These are phyloP conservation scores for Aspergillus panamensis DNA, from an alignment of 495 filamentous ascomycete species.

Conservation along the genomic window DNA sequence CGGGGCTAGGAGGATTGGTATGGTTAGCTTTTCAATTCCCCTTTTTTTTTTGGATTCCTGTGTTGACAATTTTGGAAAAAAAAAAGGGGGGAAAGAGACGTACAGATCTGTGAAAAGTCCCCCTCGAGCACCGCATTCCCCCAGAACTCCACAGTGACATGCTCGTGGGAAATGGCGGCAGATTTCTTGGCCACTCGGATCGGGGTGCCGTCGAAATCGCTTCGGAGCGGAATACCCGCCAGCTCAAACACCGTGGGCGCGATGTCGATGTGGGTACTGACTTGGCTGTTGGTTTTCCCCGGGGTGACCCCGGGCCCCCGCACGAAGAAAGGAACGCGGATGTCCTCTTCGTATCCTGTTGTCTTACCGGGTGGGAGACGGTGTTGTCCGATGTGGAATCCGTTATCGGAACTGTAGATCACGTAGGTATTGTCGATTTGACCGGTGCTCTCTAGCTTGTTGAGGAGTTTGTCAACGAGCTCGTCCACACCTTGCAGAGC, in stretches of 20 bases:
- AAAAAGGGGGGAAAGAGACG: background rate
- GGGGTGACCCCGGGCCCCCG: slow-evolving; percentile 55
- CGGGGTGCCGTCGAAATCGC: slow-evolving; percentile 49
- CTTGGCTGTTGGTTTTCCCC: slow-evolving; percentile 40
- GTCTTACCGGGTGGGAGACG: slow-evolving; percentile 68
- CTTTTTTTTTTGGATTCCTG: background rate
- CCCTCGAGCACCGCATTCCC: slow-evolving; percentile 53
- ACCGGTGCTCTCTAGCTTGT: slow-evolving; percentile 47
- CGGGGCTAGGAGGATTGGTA: slow-evolving; percentile 21
- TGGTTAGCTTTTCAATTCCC: background rate
- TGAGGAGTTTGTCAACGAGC: slow-evolving; percentile 56
- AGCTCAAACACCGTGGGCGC: slow-evolving; percentile 55
- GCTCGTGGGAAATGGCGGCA: slow-evolving; percentile 51
- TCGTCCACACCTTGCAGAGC: slow-evolving; percentile 68
- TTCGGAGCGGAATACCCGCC: slow-evolving; percentile 34
- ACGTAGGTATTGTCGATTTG: slow-evolving; percentile 67
- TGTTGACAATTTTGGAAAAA: background rate
- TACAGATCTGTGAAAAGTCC: slow-evolving; percentile 31
- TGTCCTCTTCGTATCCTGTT: slow-evolving; percentile 69
- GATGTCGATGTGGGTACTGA: slow-evolving; percentile 59
- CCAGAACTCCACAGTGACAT: slow-evolving; percentile 67
- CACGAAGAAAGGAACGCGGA: slow-evolving; percentile 63
- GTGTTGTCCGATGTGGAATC: slow-evolving; percentile 73
- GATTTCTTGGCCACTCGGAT: slow-evolving; percentile 31
- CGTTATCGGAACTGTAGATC: slow-evolving; percentile 71